phyloP scores from a whole-genome alignment of 352 stramenopile species.

The Phytophthora melonis region DNA sequence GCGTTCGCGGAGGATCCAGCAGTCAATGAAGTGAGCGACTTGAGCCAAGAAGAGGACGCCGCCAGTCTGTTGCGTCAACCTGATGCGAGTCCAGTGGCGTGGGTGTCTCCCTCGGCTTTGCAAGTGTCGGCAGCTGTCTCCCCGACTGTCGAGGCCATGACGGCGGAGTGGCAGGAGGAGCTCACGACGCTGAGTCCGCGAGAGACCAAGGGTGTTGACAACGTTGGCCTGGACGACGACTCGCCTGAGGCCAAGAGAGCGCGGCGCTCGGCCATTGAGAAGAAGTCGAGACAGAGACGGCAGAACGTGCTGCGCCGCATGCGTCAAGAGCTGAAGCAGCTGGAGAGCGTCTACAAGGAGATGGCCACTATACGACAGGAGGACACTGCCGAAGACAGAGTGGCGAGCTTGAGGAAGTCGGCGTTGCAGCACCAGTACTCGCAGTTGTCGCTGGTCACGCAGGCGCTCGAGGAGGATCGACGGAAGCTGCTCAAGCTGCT shows the following conservation, averaged over 20 bases:
- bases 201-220: constrained; percentile 20
- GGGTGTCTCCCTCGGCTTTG: not conserved
- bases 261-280: constrained; percentile 67
- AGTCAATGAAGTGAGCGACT: constrained; percentile 16
- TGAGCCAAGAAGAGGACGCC: not conserved
- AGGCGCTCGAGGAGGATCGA: constrained; percentile 54
- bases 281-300: constrained; percentile 52
- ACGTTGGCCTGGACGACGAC: constrained; percentile 5
- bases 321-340: constrained; percentile 59
- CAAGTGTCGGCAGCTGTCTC: constrained; percentile 25
- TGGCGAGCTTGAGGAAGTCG: not conserved
- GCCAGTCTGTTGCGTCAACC: constrained; percentile 15
- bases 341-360: constrained; percentile 56
- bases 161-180: constrained; percentile 17
- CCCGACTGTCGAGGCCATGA: constrained; percentile 23
- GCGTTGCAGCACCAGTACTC: constrained; percentile 40
- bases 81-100: constrained; percentile 13
- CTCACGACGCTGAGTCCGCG: constrained; percentile 25
- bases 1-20: constrained; percentile 30
- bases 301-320: constrained; percentile 44
- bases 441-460: constrained; percentile 47
- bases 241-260: constrained; percentile 42
- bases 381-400: not conserved
- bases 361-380: constrained; percentile 33
- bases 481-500: constrained; percentile 43